Evolutionary conservation across 2,329 filamentous ascomycete species (phyloP).

Genomic region (Penicillium sp.): DNA sequence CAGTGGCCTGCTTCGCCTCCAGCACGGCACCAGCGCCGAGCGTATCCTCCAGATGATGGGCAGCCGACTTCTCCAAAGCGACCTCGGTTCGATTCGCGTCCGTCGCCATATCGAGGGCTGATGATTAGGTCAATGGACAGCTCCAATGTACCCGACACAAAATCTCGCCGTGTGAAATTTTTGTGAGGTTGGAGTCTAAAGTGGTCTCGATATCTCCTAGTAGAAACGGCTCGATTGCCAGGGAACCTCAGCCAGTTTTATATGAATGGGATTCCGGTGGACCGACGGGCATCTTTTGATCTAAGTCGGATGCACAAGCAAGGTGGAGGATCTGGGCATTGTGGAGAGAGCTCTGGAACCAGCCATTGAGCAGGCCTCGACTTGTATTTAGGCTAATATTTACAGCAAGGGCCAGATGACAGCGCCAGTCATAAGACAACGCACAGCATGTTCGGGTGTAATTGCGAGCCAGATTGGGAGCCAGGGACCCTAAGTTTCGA

Average conservation of each 20-base stretch:
- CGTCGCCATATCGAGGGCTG: constrained; percentile 8
- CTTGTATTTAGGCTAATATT: constrained; percentile 16
- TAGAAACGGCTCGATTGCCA: background rate
- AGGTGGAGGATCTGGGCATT: constrained; percentile 1
- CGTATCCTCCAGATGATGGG: constrained; percentile 30
- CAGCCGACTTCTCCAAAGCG: constrained; percentile 27
- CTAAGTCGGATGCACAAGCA: constrained; percentile 1
- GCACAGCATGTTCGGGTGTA: no score
- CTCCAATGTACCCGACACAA: background rate
- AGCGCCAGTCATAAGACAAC: background rate
- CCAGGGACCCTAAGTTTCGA: no score
- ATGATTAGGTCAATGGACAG: background rate
- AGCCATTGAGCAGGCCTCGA: background rate
- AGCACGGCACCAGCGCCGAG: constrained; percentile 25
- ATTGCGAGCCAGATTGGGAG: no score
- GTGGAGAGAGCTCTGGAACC: constrained; percentile 11
- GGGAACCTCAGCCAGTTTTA: background rate
- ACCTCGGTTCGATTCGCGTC: constrained; percentile 12
- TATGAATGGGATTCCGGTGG: background rate
- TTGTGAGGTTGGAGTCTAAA: background rate
- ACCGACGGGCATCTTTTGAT: background rate
- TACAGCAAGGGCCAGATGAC: background rate
- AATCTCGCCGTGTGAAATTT: background rate
- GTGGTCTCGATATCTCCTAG: background rate
- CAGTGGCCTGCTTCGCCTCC: constrained; percentile 24